These are phyloP conservation scores for Phytophthora cryptogea DNA, from an alignment of 352 stramenopile species.

Conservation along the genomic window DNA sequence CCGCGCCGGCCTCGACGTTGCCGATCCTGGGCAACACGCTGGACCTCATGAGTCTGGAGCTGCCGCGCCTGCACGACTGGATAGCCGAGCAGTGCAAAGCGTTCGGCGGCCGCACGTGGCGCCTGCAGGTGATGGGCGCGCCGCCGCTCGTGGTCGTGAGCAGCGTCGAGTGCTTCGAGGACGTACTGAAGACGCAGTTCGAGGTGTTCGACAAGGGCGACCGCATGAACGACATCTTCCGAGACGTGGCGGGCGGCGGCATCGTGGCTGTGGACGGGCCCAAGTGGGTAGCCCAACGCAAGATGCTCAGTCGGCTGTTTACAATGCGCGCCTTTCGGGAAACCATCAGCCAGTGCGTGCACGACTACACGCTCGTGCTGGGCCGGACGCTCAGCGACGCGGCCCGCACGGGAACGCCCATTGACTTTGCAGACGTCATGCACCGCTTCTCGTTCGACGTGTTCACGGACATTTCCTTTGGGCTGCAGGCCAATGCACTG, in stretches of 20 bases:
- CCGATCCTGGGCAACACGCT: constrained; percentile 52
- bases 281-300: constrained; percentile 59
- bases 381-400: constrained; percentile 25
- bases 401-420: constrained; percentile 13
- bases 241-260: constrained; percentile 53
- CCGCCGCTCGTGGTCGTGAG: constrained; percentile 46
- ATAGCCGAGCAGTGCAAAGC: constrained; percentile 46
- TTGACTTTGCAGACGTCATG: constrained; percentile 45
- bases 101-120: constrained; percentile 43
- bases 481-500: constrained; percentile 49
- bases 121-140: constrained; percentile 37
- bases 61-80: constrained; percentile 53
- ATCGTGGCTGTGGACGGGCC: constrained; percentile 61
- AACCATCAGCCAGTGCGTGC: constrained; percentile 40
- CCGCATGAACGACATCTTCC: constrained; percentile 44
- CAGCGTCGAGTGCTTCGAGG: constrained; percentile 43
- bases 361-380: constrained; percentile 45
- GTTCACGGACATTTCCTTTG: constrained; percentile 63
- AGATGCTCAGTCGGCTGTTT: constrained; percentile 84
- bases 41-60: constrained; percentile 43
- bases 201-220: constrained; percentile 70
- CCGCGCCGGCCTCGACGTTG: constrained; percentile 39
- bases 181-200: constrained; percentile 63
- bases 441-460: constrained; percentile 59
- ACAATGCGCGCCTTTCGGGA: constrained; percentile 50